phyloP scores from a whole-genome alignment of 129 eudicot species.

The Chrysanthemum lavandulifolium region DNA sequence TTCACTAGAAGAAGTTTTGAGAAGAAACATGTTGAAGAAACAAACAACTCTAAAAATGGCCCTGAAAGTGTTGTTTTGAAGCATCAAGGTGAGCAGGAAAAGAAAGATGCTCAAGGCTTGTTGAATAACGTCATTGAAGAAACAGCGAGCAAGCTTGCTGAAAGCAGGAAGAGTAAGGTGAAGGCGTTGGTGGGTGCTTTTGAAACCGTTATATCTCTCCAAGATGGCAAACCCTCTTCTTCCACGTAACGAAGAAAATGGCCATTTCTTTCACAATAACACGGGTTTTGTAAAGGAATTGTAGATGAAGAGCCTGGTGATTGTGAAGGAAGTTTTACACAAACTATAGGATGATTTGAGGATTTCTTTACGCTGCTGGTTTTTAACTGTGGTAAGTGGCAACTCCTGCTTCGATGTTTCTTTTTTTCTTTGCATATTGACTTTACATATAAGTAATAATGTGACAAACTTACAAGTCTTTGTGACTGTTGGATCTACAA shows the following conservation, averaged over 20 bases:
- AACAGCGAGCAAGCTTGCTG: slow-evolving; percentile 82
- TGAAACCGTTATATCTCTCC: slow-evolving; percentile 87
- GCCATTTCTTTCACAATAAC: slow-evolving; percentile 17
- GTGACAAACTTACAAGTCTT: slow-evolving; percentile 23
- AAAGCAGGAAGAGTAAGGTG: slow-evolving; percentile 84
- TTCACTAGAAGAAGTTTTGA: slow-evolving; percentile 35
- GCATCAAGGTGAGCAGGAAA: slow-evolving; percentile 77
- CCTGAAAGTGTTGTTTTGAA: slow-evolving; percentile 58
- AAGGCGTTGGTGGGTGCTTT: slow-evolving; percentile 98
- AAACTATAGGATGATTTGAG: slow-evolving; percentile 20
- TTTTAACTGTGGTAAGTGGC: slow-evolving; percentile 20
- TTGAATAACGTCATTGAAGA: slow-evolving; percentile 87
- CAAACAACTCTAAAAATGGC: slow-evolving; percentile 14
- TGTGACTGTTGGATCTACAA: slow-evolving; percentile 15
- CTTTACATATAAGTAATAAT: slow-evolving; percentile 19
- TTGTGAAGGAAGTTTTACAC: slow-evolving; percentile 23
- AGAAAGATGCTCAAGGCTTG: slow-evolving; percentile 70
- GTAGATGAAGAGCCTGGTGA: slow-evolving; percentile 29
- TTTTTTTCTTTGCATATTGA: slow-evolving; percentile 15
- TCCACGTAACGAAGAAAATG: slow-evolving; percentile 3
- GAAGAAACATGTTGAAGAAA: slow-evolving; percentile 31
- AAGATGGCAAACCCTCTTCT: slow-evolving; percentile 53
- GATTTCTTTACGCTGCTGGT: slow-evolving; percentile 15
- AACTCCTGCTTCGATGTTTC: slow-evolving; percentile 1
- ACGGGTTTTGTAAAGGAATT: slow-evolving; percentile 29